Percentiles rank a stretch among this genome's conserved stretches.
phyloP scores from a whole-genome alignment of 106 monocot genomes.

The Dendrobium officinale region DNA sequence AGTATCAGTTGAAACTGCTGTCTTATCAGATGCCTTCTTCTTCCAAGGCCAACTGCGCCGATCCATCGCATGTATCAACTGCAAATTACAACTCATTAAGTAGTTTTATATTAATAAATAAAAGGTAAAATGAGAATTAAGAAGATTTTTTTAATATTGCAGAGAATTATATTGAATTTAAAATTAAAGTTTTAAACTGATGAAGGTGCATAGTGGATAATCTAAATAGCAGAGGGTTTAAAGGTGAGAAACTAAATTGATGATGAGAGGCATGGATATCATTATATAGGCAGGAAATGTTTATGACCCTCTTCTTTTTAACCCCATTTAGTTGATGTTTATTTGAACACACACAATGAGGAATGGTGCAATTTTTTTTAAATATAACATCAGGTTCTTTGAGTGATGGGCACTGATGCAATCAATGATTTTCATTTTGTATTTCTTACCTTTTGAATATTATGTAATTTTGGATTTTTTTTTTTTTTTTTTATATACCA shows the following conservation, averaged over 20 bases:
- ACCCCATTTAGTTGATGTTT: neutral
- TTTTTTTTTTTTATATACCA: no score
- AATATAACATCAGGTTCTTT: no score
- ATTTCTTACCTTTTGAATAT: no score
- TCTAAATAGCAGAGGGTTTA: no score
- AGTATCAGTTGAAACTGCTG: neutral
- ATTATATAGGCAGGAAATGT: neutral
- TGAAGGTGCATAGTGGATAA: neutral
- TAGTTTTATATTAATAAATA: neutral
- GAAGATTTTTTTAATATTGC: neutral
- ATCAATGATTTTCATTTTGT: no score
- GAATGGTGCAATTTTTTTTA: neutral
- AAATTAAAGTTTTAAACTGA: neutral
- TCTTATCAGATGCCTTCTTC: neutral
- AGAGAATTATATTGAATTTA: neutral
- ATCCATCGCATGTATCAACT: neutral
- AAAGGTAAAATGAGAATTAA: neutral
- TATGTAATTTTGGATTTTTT: no score
- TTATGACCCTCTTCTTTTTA: neutral
- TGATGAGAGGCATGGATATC: no score
- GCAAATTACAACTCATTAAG: neutral
- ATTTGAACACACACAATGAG: neutral
- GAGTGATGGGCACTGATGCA: no score
- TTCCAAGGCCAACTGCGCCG: slow-evolving; percentile 5
- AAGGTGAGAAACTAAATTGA: no score